Conservation (phyloP, 257 asterid species). For the Fraxinus excelsior region DNA sequence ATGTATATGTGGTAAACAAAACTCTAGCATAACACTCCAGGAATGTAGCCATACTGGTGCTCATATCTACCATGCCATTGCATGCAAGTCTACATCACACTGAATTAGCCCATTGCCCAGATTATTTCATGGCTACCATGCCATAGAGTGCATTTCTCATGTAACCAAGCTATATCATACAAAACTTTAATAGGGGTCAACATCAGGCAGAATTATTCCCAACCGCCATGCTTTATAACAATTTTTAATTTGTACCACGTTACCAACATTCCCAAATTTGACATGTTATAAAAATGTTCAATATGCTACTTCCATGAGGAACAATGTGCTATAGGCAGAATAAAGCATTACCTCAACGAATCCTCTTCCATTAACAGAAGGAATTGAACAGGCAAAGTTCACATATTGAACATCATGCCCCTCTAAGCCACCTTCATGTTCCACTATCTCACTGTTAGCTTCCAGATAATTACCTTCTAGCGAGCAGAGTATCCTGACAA, state of each 20-base stretch:
- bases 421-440: slow-evolving; percentile 20
- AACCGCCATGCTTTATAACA: neutral
- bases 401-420: slow-evolving; percentile 37
- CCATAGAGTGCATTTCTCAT: too few species aligned
- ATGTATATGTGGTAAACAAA: too few species aligned
- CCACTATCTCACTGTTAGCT: slow-evolving; percentile 28
- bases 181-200: neutral
- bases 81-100: neutral
- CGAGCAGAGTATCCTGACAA: slow-evolving; percentile 47
- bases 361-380: slow-evolving; percentile 70
- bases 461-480: slow-evolving; percentile 47
- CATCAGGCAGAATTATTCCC: neutral
- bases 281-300: slow-evolving; percentile 5
- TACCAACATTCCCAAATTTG: slow-evolving; percentile 8
- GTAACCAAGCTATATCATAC: too few species aligned
- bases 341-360: slow-evolving; percentile 59
- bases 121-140: too few species aligned
- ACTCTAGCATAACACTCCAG: too few species aligned
- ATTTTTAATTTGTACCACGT: neutral
- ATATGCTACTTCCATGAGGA: neutral
- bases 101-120: neutral
- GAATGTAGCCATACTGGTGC: neutral
- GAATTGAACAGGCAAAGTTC: slow-evolving; percentile 48
- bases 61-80: neutral
- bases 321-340: slow-evolving; percentile 17